Evolutionary conservation across 768 basidiomycete genomes (phyloP).

Genomic region (Hericium alpestre): DNA sequence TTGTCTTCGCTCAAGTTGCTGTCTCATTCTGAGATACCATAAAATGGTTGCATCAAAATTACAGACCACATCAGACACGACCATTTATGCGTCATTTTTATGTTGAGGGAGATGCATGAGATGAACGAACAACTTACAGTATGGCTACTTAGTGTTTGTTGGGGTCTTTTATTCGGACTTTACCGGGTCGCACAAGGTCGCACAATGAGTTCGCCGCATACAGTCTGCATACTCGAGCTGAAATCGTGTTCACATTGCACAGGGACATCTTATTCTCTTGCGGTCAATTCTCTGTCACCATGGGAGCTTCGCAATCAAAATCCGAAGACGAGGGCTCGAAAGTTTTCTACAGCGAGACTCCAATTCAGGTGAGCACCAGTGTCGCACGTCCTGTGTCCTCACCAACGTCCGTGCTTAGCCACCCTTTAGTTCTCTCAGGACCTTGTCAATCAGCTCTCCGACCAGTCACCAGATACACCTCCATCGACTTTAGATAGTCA

Average conservation of each 20-base stretch:
- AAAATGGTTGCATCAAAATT: too few species aligned
- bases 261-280: background rate
- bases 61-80: too few species aligned
- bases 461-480: slow-evolving; percentile 49
- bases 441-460: slow-evolving; percentile 70
- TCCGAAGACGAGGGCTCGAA: slow-evolving; percentile 31
- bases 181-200: too few species aligned
- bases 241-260: background rate
- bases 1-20: too few species aligned
- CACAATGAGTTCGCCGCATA: too few species aligned
- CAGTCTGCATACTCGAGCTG: too few species aligned
- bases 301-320: slow-evolving; percentile 68
- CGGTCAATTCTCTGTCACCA: slow-evolving; percentile 16
- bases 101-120: too few species aligned
- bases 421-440: slow-evolving; percentile 63
- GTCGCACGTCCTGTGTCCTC: slow-evolving; percentile 1
- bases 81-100: too few species aligned
- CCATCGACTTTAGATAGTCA: slow-evolving; percentile 60
- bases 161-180: too few species aligned
- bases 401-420: background rate
- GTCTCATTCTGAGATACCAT: too few species aligned
- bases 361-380: slow-evolving; percentile 24
- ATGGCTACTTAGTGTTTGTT: too few species aligned
- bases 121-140: too few species aligned
- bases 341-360: slow-evolving; percentile 32